Conservation (phyloP, 2,329 filamentous ascomycete species). For the Lecanoromycetidae sp. region DNA sequence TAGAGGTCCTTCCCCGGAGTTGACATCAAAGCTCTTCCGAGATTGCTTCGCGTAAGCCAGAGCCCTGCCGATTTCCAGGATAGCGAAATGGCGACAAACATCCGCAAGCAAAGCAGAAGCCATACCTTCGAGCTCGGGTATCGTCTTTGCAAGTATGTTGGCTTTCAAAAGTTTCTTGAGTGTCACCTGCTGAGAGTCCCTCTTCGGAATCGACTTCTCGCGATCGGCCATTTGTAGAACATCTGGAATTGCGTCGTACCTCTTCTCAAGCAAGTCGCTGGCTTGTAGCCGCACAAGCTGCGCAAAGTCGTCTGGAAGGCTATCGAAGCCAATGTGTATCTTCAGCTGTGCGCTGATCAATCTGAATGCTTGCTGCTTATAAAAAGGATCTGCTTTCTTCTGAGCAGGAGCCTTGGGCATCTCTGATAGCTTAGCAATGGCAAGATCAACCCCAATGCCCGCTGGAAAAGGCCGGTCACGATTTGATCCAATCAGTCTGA, state of each 20-base stretch:
- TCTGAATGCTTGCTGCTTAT: slow-evolving; percentile 86
- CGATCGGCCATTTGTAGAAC: slow-evolving; percentile 64
- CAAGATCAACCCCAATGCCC: slow-evolving; percentile 74
- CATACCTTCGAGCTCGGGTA: slow-evolving; percentile 67
- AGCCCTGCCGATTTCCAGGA: slow-evolving; percentile 80
- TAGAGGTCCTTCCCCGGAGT: slow-evolving; percentile 73
- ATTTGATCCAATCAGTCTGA: slow-evolving; percentile 79
- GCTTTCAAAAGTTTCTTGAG: slow-evolving; percentile 83
- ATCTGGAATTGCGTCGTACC: slow-evolving; percentile 54
- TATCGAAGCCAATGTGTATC: slow-evolving; percentile 76
- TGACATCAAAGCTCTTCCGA: slow-evolving; percentile 68
- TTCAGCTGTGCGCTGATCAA: slow-evolving; percentile 83
- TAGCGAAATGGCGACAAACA: slow-evolving; percentile 76
- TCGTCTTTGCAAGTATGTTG: slow-evolving; percentile 69
- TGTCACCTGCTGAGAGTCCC: slow-evolving; percentile 66
- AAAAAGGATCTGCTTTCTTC: slow-evolving; percentile 65
- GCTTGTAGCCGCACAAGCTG: slow-evolving; percentile 77
- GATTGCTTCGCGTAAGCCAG: slow-evolving; percentile 67
- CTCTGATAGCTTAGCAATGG: slow-evolving; percentile 79
- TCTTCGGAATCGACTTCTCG: slow-evolving; percentile 75
- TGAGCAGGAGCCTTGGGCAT: slow-evolving; percentile 49
- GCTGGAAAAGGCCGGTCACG: slow-evolving; percentile 79
- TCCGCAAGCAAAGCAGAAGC: slow-evolving; percentile 65
- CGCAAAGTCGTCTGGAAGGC: slow-evolving; percentile 77
- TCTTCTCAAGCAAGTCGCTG: slow-evolving; percentile 65